Conservation (phyloP, 768 basidiomycete species). For the Leccinum ochraceum region DNA sequence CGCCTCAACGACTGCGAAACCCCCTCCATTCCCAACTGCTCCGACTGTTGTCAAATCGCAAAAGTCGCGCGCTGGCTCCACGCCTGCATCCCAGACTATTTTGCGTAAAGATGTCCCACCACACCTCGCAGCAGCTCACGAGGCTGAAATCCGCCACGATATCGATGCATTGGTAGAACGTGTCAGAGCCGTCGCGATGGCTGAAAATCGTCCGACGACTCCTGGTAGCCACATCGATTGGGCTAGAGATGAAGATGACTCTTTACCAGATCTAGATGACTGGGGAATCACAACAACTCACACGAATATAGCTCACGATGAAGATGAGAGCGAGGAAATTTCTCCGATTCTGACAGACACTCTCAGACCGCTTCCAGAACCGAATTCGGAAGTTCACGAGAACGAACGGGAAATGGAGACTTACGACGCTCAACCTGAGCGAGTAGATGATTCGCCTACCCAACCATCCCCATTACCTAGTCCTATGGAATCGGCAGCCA, state of each 20-base stretch:
- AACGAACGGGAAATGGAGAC: slow-evolving; percentile 26
- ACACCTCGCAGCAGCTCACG: slow-evolving; percentile 44
- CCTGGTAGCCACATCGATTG: slow-evolving; percentile 85
- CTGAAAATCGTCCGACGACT: slow-evolving; percentile 60
- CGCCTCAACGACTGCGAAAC: slow-evolving; percentile 17
- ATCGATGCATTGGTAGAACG: slow-evolving; percentile 80
- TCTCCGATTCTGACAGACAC: slow-evolving; percentile 71
- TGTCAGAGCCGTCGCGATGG: slow-evolving; percentile 73
- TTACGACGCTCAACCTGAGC: slow-evolving; percentile 12
- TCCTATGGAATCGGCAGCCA: slow-evolving; percentile 3
- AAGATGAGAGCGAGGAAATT: slow-evolving; percentile 45
- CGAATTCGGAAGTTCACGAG: slow-evolving; percentile 30
- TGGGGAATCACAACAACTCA: slow-evolving; percentile 68
- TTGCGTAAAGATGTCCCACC: slow-evolving; percentile 59
- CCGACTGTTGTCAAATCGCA: slow-evolving; percentile 35
- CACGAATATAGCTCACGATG: slow-evolving; percentile 25
- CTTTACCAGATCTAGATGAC: slow-evolving; percentile 80
- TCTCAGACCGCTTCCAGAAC: slow-evolving; percentile 59
- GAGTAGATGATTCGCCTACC: slow-evolving; percentile 7
- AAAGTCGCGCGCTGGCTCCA: slow-evolving; percentile 30
- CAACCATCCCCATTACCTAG: slow-evolving; percentile 11
- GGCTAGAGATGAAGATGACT: slow-evolving; percentile 84
- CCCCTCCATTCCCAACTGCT: slow-evolving; percentile 18
- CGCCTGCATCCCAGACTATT: slow-evolving; percentile 30
- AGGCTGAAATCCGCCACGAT: slow-evolving; percentile 55